Evolutionary conservation across 2,329 filamentous ascomycete genomes (phyloP).

Genomic region (Bipolaris sorokiniana): DNA sequence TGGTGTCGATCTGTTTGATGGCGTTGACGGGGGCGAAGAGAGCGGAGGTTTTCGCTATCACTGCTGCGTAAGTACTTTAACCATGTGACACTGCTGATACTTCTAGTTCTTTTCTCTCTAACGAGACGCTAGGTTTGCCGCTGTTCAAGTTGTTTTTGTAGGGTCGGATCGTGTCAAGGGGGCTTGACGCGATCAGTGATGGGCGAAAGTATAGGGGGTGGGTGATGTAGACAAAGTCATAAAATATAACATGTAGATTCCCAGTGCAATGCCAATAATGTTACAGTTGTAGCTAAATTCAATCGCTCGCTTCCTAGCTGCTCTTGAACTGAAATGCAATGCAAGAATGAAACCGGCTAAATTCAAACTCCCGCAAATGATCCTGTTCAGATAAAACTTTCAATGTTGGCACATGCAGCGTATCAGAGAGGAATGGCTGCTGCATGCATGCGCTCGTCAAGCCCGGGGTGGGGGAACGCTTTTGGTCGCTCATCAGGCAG

Average conservation of each 20-base stretch:
- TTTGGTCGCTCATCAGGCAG: background rate
- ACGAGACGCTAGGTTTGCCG: background rate
- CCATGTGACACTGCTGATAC: too few species aligned
- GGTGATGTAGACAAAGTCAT: background rate
- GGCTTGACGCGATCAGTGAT: background rate
- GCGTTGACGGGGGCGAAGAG: background rate
- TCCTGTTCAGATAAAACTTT: too few species aligned
- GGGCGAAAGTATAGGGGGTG: background rate
- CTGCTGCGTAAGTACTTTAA: conserved; percentile 1
- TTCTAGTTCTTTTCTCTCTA: background rate
- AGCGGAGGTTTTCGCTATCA: background rate
- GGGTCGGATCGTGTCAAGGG: background rate
- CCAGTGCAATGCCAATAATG: background rate
- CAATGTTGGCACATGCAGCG: background rate
- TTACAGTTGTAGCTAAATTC: background rate
- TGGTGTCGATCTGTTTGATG: conserved; percentile 1
- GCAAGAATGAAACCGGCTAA: background rate
- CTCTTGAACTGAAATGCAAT: background rate
- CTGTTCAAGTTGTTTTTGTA: conserved; percentile 6
- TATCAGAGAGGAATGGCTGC: background rate
- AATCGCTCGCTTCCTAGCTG: background rate
- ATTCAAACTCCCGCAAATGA: background rate
- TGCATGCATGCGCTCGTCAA: background rate
- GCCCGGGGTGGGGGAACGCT: background rate
- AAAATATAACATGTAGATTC: background rate